These are phyloP conservation scores for Puya raimondii DNA, from an alignment of 176 grass and related monocot species.

Conservation along the genomic window DNA sequence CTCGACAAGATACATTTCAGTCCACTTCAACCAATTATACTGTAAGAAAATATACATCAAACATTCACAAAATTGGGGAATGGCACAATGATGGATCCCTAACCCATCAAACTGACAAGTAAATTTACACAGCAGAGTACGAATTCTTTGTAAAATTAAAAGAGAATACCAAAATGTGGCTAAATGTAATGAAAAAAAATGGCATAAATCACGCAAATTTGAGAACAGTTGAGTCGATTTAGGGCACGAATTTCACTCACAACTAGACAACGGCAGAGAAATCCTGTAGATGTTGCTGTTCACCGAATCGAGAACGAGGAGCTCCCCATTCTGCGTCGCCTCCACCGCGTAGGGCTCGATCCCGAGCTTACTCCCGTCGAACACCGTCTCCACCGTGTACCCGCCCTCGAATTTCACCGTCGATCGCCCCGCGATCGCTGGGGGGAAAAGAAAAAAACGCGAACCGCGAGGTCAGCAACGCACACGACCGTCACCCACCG, in stretches of 20 bases:
- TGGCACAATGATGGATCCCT: too few relatives aligned
- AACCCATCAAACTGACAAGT: too few relatives aligned
- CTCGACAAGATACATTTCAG: too few relatives aligned
- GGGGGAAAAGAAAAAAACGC: background rate
- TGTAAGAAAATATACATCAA: too few relatives aligned
- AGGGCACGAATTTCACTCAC: slow-evolving; percentile 18
- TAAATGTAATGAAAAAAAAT: too few relatives aligned
- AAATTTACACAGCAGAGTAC: too few relatives aligned
- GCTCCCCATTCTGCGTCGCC: slow-evolving; percentile 64
- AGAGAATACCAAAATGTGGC: too few relatives aligned
- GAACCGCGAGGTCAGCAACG: background rate
- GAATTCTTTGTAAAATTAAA: too few relatives aligned
- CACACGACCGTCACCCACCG: background rate
- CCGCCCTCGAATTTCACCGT: slow-evolving; percentile 90
- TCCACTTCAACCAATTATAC: too few relatives aligned
- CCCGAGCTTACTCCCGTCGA: slow-evolving; percentile 94
- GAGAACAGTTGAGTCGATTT: background rate
- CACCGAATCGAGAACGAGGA: slow-evolving; percentile 87
- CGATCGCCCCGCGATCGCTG: slow-evolving; percentile 36
- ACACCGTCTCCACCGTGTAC: slow-evolving; percentile 87
- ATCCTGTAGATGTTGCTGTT: slow-evolving; percentile 96
- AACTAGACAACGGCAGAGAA: slow-evolving; percentile 67
- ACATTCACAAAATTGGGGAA: too few relatives aligned
- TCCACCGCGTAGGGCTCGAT: slow-evolving; percentile 86
- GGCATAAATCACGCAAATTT: too few relatives aligned